These are phyloP conservation scores for Diaporthe aspalathi DNA, from an alignment of 2,329 filamentous ascomycete genomes.

Conservation along the genomic window DNA sequence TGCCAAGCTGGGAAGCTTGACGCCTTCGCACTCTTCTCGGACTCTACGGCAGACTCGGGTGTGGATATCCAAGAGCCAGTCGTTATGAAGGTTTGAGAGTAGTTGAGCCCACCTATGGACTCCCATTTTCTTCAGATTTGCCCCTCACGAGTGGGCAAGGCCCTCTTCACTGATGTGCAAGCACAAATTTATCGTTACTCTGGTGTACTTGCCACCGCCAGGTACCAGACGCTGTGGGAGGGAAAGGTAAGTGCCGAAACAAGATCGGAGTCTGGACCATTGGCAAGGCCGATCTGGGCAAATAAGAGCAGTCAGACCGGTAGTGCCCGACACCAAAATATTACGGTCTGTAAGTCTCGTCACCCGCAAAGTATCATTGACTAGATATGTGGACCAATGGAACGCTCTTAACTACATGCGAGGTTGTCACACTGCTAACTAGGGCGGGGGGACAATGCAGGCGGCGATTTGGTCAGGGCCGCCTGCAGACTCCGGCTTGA, in stretches of 20 bases:
- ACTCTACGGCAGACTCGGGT: fast-evolving
- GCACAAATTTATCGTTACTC: not conserved
- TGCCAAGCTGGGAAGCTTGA: not conserved
- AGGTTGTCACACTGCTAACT: not conserved
- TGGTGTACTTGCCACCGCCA: not conserved
- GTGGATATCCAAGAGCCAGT: not conserved
- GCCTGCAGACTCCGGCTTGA: not conserved
- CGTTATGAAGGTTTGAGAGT: not conserved
- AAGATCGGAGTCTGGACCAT: not conserved
- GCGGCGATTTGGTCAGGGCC: not conserved
- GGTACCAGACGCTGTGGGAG: not conserved
- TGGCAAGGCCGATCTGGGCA: not conserved
- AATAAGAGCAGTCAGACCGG: not conserved
- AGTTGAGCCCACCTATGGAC: too few relatives aligned
- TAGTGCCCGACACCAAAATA: conserved; percentile 18
- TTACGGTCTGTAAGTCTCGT: not conserved
- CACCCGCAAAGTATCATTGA: not conserved
- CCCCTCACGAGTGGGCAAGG: not conserved
- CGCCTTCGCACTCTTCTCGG: not conserved
- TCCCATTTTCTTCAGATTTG: not conserved
- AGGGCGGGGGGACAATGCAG: not conserved
- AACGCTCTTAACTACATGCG: not conserved
- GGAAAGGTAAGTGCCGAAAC: not conserved
- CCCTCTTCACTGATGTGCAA: not conserved
- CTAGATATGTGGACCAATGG: not conserved